phyloP scores from a whole-genome alignment of 805 yeast species.

The Aciculoconidium aculeatum region DNA sequence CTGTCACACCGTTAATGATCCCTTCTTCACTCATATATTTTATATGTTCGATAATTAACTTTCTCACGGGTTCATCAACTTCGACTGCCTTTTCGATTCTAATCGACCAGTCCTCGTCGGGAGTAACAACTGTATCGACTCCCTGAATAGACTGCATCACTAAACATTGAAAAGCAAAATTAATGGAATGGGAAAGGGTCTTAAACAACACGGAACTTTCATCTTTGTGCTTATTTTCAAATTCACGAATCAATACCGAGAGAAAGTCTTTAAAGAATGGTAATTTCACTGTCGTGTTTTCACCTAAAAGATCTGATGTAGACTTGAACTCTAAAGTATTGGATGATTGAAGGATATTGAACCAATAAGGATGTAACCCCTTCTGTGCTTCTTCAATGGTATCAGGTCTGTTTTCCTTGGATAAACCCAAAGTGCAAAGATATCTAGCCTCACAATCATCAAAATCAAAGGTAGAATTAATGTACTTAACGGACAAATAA shows the following conservation, averaged over 20 bases:
- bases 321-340: constrained; percentile 38
- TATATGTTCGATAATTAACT: constrained; percentile 17
- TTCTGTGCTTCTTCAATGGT: constrained; percentile 71
- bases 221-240: constrained; percentile 16
- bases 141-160: constrained; percentile 60
- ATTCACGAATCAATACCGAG: constrained; percentile 13
- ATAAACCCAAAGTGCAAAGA: constrained; percentile 61
- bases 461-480: constrained; percentile 61
- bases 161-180: constrained; percentile 52
- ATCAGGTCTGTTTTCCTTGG: constrained; percentile 56
- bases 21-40: constrained; percentile 9
- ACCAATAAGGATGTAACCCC: constrained; percentile 85
- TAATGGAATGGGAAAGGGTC: constrained; percentile 38
- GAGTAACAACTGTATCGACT: constrained; percentile 48
- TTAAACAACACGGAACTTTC: constrained; percentile 20
- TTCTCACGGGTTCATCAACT: constrained; percentile 48
- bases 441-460: constrained; percentile 61
- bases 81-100: constrained; percentile 66
- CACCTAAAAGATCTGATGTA: constrained; percentile 40
- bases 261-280: constrained; percentile 49
- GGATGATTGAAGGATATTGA: constrained; percentile 44
- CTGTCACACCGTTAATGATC: constrained; percentile 11
- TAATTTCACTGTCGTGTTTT: constrained; percentile 35
- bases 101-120: constrained; percentile 70
- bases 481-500: constrained; percentile 58